Base-by-base conservation (phyloP, 2,329 filamentous ascomycete genomes). In the Colletotrichum orbiculare region DNA sequence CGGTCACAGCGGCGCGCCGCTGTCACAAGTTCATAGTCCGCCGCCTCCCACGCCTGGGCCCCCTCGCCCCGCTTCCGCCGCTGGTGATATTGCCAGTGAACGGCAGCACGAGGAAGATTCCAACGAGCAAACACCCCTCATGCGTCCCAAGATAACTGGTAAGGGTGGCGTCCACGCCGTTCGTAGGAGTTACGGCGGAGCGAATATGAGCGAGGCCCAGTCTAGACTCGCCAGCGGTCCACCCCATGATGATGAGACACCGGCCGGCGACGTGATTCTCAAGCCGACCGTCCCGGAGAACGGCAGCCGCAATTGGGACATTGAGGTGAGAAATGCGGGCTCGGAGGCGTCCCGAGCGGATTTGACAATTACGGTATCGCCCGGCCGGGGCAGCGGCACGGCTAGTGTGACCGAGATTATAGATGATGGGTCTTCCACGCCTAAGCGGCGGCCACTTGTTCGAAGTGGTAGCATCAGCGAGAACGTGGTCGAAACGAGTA, bases 1-100 rank as follows among this genome's bases (percentile, higher is more conserved):
- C 69, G 88, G 87, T 34, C 42, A 34, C 33, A 42, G 45, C 6
- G 60, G 71, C 91, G 10, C 80, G 83, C 54, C 78, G 83, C 34
- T 25, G 54, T 70, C 33, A 39, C 47, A 15, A 42, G 65, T 56
- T 54, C 55, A 50, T 49, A 64, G 42, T 63, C 70, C 58, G 17
- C 39, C 62, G 15, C 62, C 52, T 42, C 67, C 56, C 57, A 72
- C 69, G 37, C 69, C 61, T 55, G 69, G 54, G 48, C 69, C 53
- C 59, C 69, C 61, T 56, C 70, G 54, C 50, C 69, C 53, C 59
- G 70, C 66, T 42, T 69, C 64, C 55, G 73, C 73, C 39, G 64
- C 58, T 11, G 60, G 68, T 10, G 68, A 67, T 6, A 11, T 54
- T 25, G 25, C 25, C 1, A 38, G 39, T 7, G 65, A 68, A n/a